Percentiles rank a stretch among this genome's conserved stretches.
Conservation (phyloP, 306 rosid species). For the Pyrus betulifolia region DNA sequence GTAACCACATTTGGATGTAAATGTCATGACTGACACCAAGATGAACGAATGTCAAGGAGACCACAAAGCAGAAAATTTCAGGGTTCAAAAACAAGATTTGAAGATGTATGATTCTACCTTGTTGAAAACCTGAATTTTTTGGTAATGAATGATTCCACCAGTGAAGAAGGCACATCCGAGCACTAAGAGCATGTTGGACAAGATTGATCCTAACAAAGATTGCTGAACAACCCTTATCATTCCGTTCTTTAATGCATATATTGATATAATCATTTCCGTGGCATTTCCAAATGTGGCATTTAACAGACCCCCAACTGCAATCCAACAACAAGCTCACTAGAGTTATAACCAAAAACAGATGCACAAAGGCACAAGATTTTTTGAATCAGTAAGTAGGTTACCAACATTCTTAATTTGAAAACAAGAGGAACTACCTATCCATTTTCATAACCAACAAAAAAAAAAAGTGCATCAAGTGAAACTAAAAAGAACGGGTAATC, state of each 20-base stretch:
- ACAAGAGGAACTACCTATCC: background rate
- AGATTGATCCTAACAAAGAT: constrained; percentile 77
- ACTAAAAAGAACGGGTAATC: background rate
- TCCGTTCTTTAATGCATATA: constrained; percentile 72
- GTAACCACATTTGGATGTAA: constrained; percentile 16
- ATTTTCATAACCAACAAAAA: background rate
- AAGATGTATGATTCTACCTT: constrained; percentile 36
- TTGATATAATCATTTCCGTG: constrained; percentile 82
- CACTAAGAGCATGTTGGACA: constrained; percentile 89
- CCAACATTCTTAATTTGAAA: background rate
- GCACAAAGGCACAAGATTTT: background rate
- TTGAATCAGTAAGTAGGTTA: background rate
- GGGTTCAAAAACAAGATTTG: background rate
- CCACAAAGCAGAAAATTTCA: background rate
- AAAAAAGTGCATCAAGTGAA: background rate
- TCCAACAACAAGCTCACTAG: background rate
- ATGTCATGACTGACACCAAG: background rate
- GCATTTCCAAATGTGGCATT: constrained; percentile 93
- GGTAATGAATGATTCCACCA: constrained; percentile 63
- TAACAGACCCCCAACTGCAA: constrained; percentile 91
- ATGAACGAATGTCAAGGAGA: constrained; percentile 1
- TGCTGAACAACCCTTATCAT: constrained; percentile 97
- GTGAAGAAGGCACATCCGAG: constrained; percentile 93
- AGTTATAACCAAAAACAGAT: background rate
- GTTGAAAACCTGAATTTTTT: constrained; percentile 54